Percentiles rank a stretch among this genome's conserved stretches.
phyloP scores from a whole-genome alignment of 768 basidiomycete species.

The Cubamyces sp. region DNA sequence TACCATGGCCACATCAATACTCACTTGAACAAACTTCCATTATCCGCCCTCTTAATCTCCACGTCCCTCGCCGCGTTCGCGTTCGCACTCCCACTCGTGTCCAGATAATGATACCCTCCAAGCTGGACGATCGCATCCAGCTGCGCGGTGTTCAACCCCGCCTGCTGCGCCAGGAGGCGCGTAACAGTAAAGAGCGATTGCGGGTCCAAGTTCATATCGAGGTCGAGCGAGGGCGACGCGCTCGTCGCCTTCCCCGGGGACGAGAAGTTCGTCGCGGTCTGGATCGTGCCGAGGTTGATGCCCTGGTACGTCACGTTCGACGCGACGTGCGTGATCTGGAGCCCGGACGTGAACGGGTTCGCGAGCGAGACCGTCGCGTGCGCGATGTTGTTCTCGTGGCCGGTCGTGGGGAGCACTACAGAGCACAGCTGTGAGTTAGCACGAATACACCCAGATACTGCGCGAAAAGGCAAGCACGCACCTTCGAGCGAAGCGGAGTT shows the following conservation, averaged over 20 bases:
- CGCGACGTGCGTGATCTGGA: constrained; percentile 59
- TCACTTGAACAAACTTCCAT: constrained; percentile 54
- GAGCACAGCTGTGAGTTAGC: not conserved
- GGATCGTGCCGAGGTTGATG: constrained; percentile 64
- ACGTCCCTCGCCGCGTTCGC: constrained; percentile 37
- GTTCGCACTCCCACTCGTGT: constrained; percentile 24
- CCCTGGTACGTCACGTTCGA: constrained; percentile 67
- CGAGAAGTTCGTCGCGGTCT: constrained; percentile 52
- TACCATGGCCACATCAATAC: constrained; percentile 22
- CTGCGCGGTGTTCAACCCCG: constrained; percentile 60
- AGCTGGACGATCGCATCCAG: constrained; percentile 68
- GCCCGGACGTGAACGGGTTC: constrained; percentile 69
- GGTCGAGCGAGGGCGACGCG: constrained; percentile 57
- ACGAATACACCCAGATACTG: not conserved
- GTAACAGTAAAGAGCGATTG: constrained; percentile 71
- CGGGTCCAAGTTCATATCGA: constrained; percentile 73
- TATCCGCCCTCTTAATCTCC: constrained; percentile 29
- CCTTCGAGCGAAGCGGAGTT: constrained; percentile 52
- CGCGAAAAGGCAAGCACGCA: not conserved
- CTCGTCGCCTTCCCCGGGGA: constrained; percentile 57
- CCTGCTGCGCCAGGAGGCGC: constrained; percentile 65
- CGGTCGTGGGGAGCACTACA: constrained; percentile 66
- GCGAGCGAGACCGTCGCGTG: constrained; percentile 63
- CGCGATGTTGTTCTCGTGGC: constrained; percentile 61
- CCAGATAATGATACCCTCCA: constrained; percentile 67